phyloP scores from a whole-genome alignment of 1,284 basidiomycete species.

The Apiotrichum porosum region DNA sequence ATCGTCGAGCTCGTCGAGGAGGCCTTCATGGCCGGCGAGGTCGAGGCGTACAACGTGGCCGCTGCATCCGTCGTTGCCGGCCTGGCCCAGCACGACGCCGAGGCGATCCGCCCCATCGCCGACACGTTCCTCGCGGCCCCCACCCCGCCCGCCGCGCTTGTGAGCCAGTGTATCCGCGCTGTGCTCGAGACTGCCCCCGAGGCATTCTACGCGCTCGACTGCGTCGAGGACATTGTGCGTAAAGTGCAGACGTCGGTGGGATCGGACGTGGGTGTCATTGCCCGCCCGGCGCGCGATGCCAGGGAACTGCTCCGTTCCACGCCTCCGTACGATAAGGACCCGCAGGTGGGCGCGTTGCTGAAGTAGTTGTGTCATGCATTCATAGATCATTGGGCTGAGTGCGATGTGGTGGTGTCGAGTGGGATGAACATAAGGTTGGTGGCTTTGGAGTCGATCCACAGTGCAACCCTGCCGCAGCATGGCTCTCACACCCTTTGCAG shows the following conservation, averaged over 20 bases:
- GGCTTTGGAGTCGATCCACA: not conserved
- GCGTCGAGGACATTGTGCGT: slow-evolving; percentile 63
- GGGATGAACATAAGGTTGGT: not conserved
- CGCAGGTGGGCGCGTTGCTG: not conserved
- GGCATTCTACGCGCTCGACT: slow-evolving; percentile 62
- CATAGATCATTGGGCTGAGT: too few relatives aligned
- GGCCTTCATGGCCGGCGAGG: slow-evolving; percentile 59
- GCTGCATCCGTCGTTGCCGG: slow-evolving; percentile 65
- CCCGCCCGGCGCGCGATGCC: slow-evolving; percentile 78
- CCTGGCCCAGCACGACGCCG: slow-evolving; percentile 59
- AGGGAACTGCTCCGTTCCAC: slow-evolving; percentile 63
- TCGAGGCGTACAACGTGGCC: slow-evolving; percentile 66
- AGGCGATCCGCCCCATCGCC: slow-evolving; percentile 64
- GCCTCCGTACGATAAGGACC: slow-evolving; percentile 21
- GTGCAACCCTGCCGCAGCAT: too few relatives aligned
- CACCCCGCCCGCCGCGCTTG: slow-evolving; percentile 45
- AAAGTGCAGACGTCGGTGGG: slow-evolving; percentile 68
- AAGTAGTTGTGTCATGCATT: not conserved
- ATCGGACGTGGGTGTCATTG: slow-evolving; percentile 67
- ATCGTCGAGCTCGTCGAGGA: slow-evolving; percentile 73
- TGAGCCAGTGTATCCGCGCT: slow-evolving; percentile 62
- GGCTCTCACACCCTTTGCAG: too few relatives aligned
- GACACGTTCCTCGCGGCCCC: slow-evolving; percentile 47
- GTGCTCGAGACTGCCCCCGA: slow-evolving; percentile 57
- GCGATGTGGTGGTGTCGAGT: too few relatives aligned